Evolutionary conservation across 2,329 filamentous ascomycete genomes (phyloP).

Genomic region (Talaromyces sp.): DNA sequence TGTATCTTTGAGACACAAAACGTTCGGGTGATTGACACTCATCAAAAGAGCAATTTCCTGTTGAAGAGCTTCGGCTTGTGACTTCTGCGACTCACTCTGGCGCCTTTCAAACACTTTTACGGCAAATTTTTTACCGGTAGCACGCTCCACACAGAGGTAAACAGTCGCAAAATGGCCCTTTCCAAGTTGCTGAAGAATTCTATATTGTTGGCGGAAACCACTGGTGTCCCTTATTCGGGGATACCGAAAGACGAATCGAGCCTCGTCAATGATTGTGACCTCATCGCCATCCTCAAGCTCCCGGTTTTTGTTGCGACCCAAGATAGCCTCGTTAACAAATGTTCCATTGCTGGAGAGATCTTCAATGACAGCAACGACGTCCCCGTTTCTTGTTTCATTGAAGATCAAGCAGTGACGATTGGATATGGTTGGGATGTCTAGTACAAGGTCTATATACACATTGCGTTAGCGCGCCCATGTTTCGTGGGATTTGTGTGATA

Average conservation of each 20-base stretch:
- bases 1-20: conserved; percentile 90
- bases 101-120: conserved; percentile 94
- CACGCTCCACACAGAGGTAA: conserved; percentile 83
- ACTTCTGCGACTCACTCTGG: conserved; percentile 73
- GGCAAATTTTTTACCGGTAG: conserved; percentile 75
- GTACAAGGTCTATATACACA: conserved; percentile 59
- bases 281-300: conserved; percentile 89
- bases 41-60: conserved; percentile 96
- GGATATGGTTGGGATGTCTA: conserved; percentile 77
- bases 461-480: conserved; percentile 19
- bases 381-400: conserved; percentile 56
- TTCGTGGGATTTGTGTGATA: neutral
- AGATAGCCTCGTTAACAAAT: conserved; percentile 85
- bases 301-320: conserved; percentile 87
- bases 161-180: conserved; percentile 96
- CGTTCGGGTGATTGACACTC: conserved; percentile 91
- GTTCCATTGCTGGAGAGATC: conserved; percentile 96
- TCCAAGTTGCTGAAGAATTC: conserved; percentile 76
- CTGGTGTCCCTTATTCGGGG: conserved; percentile 71
- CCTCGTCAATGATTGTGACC: conserved; percentile 78
- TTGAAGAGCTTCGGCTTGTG: conserved; percentile 80
- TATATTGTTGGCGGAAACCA: conserved; percentile 82
- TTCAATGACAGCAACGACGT: conserved; percentile 71
- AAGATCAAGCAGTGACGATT: conserved; percentile 64
- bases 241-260: conserved; percentile 88